phyloP scores from a whole-genome alignment of 306 rosid genomes.

The cucumber (Cucumis sativus) region DNA sequence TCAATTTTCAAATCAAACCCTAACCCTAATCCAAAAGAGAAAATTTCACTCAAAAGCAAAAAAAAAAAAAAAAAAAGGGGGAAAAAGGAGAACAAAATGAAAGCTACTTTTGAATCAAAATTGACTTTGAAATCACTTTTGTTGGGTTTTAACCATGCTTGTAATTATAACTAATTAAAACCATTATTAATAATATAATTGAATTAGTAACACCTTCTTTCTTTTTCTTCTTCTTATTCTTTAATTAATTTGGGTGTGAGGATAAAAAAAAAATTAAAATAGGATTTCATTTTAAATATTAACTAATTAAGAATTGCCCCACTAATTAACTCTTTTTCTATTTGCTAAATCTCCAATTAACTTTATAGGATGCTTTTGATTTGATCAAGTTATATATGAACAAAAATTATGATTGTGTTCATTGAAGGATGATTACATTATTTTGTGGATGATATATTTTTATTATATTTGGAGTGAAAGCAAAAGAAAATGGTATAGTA shows the following conservation, averaged over 20 bases:
- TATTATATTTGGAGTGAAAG: no score
- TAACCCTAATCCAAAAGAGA: background rate
- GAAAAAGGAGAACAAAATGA: background rate
- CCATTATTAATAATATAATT: background rate
- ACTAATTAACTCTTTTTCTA: background rate
- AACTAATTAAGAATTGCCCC: background rate
- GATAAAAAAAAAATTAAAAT: background rate
- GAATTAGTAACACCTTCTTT: background rate
- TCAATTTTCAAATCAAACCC: no score
- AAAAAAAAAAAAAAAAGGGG: background rate
- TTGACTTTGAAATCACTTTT: slow-evolving; percentile 5
- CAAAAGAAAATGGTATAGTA: no score
- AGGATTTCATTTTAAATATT: background rate
- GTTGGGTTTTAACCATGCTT: slow-evolving; percentile 11
- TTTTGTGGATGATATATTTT: background rate
- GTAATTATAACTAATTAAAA: background rate
- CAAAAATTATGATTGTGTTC: background rate
- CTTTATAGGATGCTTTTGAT: slow-evolving; percentile 2
- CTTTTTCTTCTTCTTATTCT: slow-evolving; percentile 1
- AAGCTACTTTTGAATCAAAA: slow-evolving; percentile 4
- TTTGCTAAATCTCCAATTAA: background rate
- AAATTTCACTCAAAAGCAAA: background rate
- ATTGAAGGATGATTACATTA: background rate
- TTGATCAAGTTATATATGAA: background rate
- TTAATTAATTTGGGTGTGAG: background rate